Evolutionary conservation across 2,329 filamentous ascomycete species (phyloP).

Genomic region (Claviceps quebecensis): DNA sequence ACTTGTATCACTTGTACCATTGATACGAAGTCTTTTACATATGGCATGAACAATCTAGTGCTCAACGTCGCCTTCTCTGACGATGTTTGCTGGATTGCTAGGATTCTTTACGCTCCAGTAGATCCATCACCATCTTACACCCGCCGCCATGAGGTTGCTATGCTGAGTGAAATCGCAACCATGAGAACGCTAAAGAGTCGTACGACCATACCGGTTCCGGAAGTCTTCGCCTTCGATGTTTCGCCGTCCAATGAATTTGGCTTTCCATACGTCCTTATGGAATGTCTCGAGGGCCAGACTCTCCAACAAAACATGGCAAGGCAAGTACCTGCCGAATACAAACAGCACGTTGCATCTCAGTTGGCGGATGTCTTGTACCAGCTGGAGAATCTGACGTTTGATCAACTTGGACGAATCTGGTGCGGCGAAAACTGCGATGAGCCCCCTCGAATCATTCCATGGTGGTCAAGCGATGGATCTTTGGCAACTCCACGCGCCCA

Average conservation of each 20-base stretch:
- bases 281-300: conserved; percentile 3
- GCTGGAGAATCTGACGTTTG: conserved; percentile 5
- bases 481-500: background rate
- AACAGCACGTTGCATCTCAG: background rate
- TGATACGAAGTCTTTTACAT: conserved; percentile 7
- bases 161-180: conserved; percentile 7
- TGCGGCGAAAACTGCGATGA: conserved; percentile 7
- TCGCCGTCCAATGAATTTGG: conserved; percentile 5
- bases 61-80: conserved; percentile 4
- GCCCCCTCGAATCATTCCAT: conserved; percentile 5
- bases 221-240: conserved; percentile 2
- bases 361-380: conserved; percentile 5
- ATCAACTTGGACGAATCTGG: conserved; percentile 5
- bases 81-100: conserved; percentile 4
- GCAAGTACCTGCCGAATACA: background rate
- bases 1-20: conserved; percentile 4
- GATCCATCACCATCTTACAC: conserved; percentile 1
- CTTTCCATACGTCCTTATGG: conserved; percentile 6
- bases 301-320: conserved; percentile 1
- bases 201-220: conserved; percentile 4
- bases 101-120: conserved; percentile 1
- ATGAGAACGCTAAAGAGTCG: conserved; percentile 3
- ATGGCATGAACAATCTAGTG: conserved; percentile 5
- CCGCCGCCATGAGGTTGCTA: conserved; percentile 2
- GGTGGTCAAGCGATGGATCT: background rate